A percentile compares a stretch with the other conserved stretches of the same genome.
Evolutionary conservation across 2,329 filamentous ascomycete species (phyloP).

Genomic region (Aspergillus fumigatus): DNA sequence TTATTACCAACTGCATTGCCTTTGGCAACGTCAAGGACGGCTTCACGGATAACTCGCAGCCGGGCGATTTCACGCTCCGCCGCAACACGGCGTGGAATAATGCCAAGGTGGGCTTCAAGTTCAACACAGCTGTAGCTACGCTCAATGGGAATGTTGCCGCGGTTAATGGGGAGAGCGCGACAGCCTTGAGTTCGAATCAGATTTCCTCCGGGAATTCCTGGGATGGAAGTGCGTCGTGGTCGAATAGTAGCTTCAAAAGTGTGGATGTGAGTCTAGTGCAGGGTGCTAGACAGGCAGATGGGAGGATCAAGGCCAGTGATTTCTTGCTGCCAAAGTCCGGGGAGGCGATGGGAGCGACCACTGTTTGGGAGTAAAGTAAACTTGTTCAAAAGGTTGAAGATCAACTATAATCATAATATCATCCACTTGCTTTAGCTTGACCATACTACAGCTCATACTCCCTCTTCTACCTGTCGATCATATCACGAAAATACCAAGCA

Average conservation of each 20-base stretch:
- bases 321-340: constrained; percentile 12
- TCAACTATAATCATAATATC: not conserved
- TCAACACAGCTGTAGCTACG: constrained; percentile 10
- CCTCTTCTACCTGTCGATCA: constrained; percentile 1
- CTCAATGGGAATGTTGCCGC: constrained; percentile 11
- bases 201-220: constrained; percentile 11
- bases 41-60: constrained; percentile 17
- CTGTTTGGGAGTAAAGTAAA: constrained; percentile 4
- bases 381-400: not conserved
- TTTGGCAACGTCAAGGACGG: constrained; percentile 14
- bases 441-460: not conserved
- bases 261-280: constrained; percentile 12
- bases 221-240: constrained; percentile 7
- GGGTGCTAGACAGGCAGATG: constrained; percentile 7
- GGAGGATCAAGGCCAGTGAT: constrained; percentile 9
- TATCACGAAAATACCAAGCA: no score
- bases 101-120: constrained; percentile 10
- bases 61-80: constrained; percentile 10
- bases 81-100: constrained; percentile 17
- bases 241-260: constrained; percentile 11
- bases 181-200: constrained; percentile 7
- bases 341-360: constrained; percentile 11
- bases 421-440: no score
- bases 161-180: constrained; percentile 10
- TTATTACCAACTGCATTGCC: constrained; percentile 12